Evolutionary conservation across 78 protist species (phyloP).

Genomic region (Guillardia theta): DNA sequence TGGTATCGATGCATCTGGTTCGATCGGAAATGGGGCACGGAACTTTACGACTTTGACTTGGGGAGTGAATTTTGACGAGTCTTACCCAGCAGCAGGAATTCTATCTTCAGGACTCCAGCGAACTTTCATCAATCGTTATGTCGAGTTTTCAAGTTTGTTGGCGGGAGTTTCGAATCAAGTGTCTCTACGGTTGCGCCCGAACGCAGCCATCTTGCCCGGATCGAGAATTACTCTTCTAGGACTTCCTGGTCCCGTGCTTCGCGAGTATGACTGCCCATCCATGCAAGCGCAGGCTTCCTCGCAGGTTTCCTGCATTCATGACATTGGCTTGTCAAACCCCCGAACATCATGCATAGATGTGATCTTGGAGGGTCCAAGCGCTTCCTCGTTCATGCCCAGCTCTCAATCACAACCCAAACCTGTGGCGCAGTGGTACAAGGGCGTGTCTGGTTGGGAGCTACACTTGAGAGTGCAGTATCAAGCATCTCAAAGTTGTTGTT

Average conservation of each 20-base stretch:
- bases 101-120: not conserved
- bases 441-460: too few species aligned
- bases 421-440: too few species aligned
- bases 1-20: not conserved
- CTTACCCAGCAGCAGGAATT: not conserved
- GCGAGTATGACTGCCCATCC: too few species aligned
- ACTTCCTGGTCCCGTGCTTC: not conserved
- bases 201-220: not conserved
- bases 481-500: too few species aligned
- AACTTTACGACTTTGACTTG: not conserved
- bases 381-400: too few species aligned
- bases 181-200: not conserved
- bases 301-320: too few species aligned
- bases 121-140: not conserved
- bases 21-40: not conserved
- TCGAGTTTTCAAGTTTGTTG: not conserved
- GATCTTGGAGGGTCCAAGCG: too few species aligned
- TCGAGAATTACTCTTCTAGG: not conserved
- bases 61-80: not conserved
- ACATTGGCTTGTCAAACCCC: too few species aligned
- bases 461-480: too few species aligned
- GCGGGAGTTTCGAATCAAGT: not conserved
- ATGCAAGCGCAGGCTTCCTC: too few species aligned
- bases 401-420: too few species aligned
- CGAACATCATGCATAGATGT: too few species aligned